Base-by-base conservation (phyloP, 1,139 yeast species). In the Hemisphaericaspora xylanilytica region DNA sequence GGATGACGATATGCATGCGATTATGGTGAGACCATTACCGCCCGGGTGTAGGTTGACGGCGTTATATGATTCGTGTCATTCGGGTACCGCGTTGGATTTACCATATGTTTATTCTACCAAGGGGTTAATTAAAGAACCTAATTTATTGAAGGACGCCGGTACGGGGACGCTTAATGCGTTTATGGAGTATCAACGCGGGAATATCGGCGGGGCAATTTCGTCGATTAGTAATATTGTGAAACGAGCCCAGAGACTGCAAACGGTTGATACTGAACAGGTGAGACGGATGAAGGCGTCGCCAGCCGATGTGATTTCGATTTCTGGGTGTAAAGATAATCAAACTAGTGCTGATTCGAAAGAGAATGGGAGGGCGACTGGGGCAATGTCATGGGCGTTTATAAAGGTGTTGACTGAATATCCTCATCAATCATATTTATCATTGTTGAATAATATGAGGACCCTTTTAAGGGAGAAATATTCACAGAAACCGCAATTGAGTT, bases 301-400 rank as follows among this genome's bases (percentile, higher is more conserved):
- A 2, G 96, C 96, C 0, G 97, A 90, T 64, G 89, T 85, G 25
- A 78, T 89, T 28, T 79, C 85, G 62, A 71, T 90, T 40, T 82
- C 94, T 2, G 97, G 97, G 10, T 89, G 96, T 55, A 88, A 86
- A 62, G 97, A 89, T 62, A 80, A 81, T 44, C 96, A 72, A 50
- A 78, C 82, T 7, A 67, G 76, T 39, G 96, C 96, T 5, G 96
- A 88, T 59, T 85, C 96, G 1, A 67, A 67, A 18, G 89, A 85
- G 54, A 80, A 78, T 38, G 95, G 95, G 16, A 65, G 63, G 28
- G 81, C 85, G 32, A 87, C 96, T 0, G 97, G 97, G 41, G 97
- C 97, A 16, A 86, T 90, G 95, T 84, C 95, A 33, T 87, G 84
- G 73, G 85, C 96, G 1, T 88, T 90, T 55, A 78, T 88, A 44